These are phyloP conservation scores for Volvox carteri DNA, from an alignment of 163 green algal species.

Conservation along the genomic window DNA sequence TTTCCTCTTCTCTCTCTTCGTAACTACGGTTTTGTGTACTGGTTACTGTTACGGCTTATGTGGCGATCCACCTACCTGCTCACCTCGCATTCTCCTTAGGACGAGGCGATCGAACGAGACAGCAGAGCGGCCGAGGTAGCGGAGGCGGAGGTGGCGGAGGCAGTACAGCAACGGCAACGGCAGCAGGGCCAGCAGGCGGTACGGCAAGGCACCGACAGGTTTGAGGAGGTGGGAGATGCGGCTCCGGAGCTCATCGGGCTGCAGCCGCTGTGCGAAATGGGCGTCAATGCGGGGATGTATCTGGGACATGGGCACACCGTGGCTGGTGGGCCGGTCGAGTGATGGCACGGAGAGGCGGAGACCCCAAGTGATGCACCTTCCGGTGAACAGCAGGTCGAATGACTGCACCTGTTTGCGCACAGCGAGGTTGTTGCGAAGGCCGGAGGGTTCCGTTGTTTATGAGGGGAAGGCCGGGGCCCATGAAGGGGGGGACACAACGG, in stretches of 20 bases:
- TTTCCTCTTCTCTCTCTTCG: neutral
- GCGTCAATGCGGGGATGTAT: constrained; percentile 47
- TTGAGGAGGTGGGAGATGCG: neutral
- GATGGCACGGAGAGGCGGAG: neutral
- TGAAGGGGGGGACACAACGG: neutral
- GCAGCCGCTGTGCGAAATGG: constrained; percentile 29
- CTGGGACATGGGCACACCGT: constrained; percentile 27
- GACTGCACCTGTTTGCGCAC: neutral
- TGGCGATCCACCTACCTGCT: too few species aligned
- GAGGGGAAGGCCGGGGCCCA: neutral
- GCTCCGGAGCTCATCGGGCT: constrained; percentile 19
- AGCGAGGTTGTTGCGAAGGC: neutral
- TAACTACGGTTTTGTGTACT: too few species aligned
- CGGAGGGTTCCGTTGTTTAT: neutral
- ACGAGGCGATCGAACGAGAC: constrained; percentile 14
- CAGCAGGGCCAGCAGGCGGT: neutral
- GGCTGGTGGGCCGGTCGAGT: neutral
- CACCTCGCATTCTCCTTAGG: neutral
- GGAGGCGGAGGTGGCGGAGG: neutral
- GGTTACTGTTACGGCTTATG: too few species aligned
- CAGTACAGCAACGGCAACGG: neutral
- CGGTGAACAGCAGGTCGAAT: neutral
- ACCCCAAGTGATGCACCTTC: neutral
- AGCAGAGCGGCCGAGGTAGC: neutral
- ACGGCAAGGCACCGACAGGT: neutral